Conservation (phyloP, 768 basidiomycete species). For the Mrakia blollopis region DNA sequence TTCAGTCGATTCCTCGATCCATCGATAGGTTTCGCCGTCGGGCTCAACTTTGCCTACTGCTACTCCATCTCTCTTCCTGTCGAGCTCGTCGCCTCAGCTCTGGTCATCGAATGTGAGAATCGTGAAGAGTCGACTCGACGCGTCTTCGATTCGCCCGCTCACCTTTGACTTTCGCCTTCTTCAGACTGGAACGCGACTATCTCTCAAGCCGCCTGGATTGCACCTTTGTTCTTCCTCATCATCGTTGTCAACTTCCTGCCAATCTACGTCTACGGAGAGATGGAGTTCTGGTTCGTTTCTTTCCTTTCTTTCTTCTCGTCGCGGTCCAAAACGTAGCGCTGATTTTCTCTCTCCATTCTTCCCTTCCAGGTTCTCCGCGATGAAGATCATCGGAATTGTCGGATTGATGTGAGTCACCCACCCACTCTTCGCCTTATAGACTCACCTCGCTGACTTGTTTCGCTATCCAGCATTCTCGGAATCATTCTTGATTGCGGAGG, state of each 20-base stretch:
- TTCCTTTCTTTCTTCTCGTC: too few species aligned
- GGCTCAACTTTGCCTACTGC: slow-evolving; percentile 16
- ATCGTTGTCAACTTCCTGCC: slow-evolving; percentile 47
- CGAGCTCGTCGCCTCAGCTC: too few species aligned
- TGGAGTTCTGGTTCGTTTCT: slow-evolving; percentile 19
- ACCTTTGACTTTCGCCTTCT: neutral
- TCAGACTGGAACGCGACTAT: slow-evolving; percentile 51
- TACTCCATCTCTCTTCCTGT: neutral
- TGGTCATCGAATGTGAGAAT: too few species aligned
- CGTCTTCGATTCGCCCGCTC: neutral
- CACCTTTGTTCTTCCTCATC: slow-evolving; percentile 43
- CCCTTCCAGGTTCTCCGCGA: slow-evolving; percentile 1
- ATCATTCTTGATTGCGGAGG: slow-evolving; percentile 37
- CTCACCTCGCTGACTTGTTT: too few species aligned
- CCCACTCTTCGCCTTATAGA: too few species aligned
- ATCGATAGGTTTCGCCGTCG: too few species aligned
- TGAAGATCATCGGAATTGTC: slow-evolving; percentile 49
- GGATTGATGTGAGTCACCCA: slow-evolving; percentile 37
- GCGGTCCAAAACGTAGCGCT: too few species aligned
- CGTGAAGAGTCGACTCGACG: too few species aligned
- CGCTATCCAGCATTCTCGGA: slow-evolving; percentile 33
- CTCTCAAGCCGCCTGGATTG: slow-evolving; percentile 44
- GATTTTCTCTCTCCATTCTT: too few species aligned
- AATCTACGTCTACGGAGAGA: slow-evolving; percentile 50
- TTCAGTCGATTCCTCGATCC: slow-evolving; percentile 23